phyloP scores from a whole-genome alignment of 2,329 filamentous ascomycete species.

The Trichoderma polysporum region DNA sequence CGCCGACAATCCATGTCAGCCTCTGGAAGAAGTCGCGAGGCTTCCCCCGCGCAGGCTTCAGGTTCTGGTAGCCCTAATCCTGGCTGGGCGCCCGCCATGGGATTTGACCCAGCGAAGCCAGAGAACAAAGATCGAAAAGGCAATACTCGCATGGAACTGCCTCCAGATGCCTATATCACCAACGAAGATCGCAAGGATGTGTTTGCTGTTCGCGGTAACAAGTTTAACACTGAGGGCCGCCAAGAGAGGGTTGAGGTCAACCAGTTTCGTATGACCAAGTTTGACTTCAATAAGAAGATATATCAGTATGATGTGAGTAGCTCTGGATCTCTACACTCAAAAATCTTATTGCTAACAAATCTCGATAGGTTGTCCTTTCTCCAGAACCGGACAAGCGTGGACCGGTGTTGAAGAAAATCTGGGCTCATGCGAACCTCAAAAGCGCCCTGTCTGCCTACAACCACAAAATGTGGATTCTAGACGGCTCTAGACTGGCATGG shows the following conservation, averaged over 20 bases:
- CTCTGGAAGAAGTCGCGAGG: slow-evolving; percentile 18
- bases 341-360: background rate
- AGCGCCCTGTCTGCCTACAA: slow-evolving; percentile 49
- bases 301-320: slow-evolving; percentile 81
- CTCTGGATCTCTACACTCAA: background rate
- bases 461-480: slow-evolving; percentile 63
- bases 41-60: slow-evolving; percentile 25
- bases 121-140: slow-evolving; percentile 32
- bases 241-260: slow-evolving; percentile 63
- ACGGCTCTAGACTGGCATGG: slow-evolving; percentile 87
- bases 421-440: slow-evolving; percentile 64
- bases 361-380: slow-evolving; percentile 61
- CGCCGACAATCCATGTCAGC: background rate
- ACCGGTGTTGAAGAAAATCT: slow-evolving; percentile 71
- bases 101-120: slow-evolving; percentile 46
- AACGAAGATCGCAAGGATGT: slow-evolving; percentile 35
- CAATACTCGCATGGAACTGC: slow-evolving; percentile 56
- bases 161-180: slow-evolving; percentile 54
- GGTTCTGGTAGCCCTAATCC: slow-evolving; percentile 22
- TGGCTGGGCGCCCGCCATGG: slow-evolving; percentile 35
- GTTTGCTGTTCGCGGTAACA: slow-evolving; percentile 37
- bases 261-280: slow-evolving; percentile 66
- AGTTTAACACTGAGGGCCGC: slow-evolving; percentile 58
- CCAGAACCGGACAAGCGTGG: slow-evolving; percentile 60
- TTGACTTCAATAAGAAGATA: slow-evolving; percentile 59